A percentile compares a stretch with the other conserved stretches of the same genome.
Conservation (phyloP, 257 asterid genomes). For the Primulina eburnea region DNA sequence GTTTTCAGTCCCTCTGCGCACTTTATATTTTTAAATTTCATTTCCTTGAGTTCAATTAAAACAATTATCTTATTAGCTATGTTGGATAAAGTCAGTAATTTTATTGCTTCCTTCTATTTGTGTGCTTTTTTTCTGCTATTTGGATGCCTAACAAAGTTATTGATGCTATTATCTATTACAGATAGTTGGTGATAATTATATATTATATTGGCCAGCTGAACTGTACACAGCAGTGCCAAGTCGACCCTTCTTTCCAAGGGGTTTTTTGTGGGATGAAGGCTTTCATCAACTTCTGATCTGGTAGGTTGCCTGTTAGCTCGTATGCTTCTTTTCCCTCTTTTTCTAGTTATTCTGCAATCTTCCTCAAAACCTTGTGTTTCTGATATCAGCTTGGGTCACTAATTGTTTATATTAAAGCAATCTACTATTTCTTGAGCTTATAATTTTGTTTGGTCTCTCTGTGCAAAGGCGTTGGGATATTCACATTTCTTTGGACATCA, state of each 20-base stretch:
- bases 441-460: constrained; percentile 21
- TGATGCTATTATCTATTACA: constrained; percentile 49
- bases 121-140: constrained; percentile 22
- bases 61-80: not conserved
- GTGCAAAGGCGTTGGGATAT: constrained; percentile 93
- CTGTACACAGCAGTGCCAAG: constrained; percentile 98
- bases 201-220: constrained; percentile 97
- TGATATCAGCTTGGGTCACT: constrained; percentile 2
- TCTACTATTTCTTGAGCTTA: constrained; percentile 7
- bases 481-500: constrained; percentile 74
- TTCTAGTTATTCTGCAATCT: not conserved
- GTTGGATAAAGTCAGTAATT: constrained; percentile 8
- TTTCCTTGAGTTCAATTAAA: not conserved
- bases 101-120: constrained; percentile 15
- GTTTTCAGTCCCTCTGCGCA: not conserved
- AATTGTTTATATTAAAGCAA: not conserved
- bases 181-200: constrained; percentile 52
- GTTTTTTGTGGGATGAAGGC: constrained; percentile 99
- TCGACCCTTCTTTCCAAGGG: constrained; percentile 97
- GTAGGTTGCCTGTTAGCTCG: constrained; percentile 44
- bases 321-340: not conserved
- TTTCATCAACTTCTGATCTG: constrained; percentile 92
- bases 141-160: constrained; percentile 42
- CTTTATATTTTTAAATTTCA: constrained; percentile 2
- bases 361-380: constrained; percentile 14